These are phyloP conservation scores for Chytriomyces sp. DNA, from an alignment of 192 early-diverging fungal species.

Conservation along the genomic window DNA sequence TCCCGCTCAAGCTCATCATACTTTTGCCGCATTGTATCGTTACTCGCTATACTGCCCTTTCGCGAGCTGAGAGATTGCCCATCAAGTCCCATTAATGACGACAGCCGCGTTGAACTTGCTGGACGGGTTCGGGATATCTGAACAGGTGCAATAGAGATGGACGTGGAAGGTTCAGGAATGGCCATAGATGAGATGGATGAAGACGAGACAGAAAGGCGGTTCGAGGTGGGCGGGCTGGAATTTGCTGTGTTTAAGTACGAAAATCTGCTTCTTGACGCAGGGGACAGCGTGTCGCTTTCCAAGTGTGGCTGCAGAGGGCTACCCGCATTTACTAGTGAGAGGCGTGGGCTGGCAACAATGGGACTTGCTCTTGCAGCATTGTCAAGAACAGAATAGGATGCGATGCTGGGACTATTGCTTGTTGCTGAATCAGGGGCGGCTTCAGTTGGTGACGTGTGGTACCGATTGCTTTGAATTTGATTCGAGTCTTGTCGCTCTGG, in stretches of 20 bases:
- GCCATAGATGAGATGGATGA: neutral
- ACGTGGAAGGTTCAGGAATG: neutral
- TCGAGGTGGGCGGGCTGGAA: neutral
- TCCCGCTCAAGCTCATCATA: conserved; percentile 28
- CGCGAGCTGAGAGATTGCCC: neutral
- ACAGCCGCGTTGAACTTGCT: neutral
- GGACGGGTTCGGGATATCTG: neutral
- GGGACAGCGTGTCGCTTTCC: neutral
- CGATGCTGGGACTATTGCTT: neutral
- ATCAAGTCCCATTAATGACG: neutral
- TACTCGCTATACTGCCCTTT: neutral
- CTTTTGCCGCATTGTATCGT: neutral
- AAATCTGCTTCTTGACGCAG: neutral
- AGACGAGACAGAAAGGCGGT: neutral
- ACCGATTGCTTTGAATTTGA: neutral
- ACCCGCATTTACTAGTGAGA: neutral
- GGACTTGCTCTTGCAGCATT: neutral
- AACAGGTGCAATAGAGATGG: neutral
- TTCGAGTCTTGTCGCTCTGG: neutral
- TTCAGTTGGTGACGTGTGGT: neutral
- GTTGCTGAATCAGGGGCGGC: neutral
- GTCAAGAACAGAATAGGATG: neutral
- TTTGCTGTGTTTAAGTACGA: neutral
- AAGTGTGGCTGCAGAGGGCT: neutral
- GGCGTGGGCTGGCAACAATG: neutral